phyloP scores from a whole-genome alignment of 768 basidiomycete genomes.

The Rhodosporidiobolus sp. region DNA sequence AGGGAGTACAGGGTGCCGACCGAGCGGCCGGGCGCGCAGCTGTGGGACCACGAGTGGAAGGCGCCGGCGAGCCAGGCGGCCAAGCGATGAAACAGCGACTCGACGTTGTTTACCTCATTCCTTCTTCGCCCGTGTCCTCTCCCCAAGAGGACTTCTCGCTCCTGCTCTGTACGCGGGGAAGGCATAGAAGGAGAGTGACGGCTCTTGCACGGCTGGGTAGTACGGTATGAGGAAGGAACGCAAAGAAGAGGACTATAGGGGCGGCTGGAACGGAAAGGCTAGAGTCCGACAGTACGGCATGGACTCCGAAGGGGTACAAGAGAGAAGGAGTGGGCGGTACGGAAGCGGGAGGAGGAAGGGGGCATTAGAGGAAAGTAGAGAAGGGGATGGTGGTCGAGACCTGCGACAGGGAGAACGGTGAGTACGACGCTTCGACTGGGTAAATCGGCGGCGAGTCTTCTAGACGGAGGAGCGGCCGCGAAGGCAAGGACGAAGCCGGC shows the following conservation, averaged over 20 bases:
- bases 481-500: neutral
- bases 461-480: too few species aligned
- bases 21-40: conserved; percentile 70
- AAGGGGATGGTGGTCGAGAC: conserved; percentile 1
- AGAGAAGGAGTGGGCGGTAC: neutral
- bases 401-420: neutral
- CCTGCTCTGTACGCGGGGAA: too few species aligned
- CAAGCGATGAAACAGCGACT: neutral
- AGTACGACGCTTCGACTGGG: neutral
- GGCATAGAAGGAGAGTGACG: too few species aligned
- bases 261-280: too few species aligned
- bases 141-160: neutral
- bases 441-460: neutral
- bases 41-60: conserved; percentile 39
- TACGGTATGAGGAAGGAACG: too few species aligned
- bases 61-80: conserved; percentile 11
- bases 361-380: neutral
- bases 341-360: neutral
- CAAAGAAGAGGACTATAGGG: too few species aligned
- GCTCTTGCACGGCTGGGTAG: too few species aligned
- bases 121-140: neutral
- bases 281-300: neutral
- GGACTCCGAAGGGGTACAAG: neutral
- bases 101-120: neutral
- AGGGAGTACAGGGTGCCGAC: conserved; percentile 80